Percentiles rank a stretch among this genome's conserved stretches.
phyloP scores from a whole-genome alignment of 129 eudicot genomes.

The Centrapalus pauciflorus region DNA sequence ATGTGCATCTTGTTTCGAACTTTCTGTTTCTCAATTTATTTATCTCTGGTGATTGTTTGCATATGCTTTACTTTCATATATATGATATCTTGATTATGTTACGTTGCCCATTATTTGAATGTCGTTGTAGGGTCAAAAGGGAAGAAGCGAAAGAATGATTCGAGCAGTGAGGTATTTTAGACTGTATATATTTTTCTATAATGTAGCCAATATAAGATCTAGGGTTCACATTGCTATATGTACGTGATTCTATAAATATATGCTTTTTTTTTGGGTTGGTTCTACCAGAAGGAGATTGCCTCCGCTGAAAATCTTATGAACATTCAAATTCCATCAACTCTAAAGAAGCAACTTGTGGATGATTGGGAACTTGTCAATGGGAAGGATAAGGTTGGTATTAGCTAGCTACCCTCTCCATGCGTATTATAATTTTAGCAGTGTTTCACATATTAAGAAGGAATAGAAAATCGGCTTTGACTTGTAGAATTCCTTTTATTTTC shows the following conservation, averaged over 20 bases:
- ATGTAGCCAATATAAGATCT: neutral
- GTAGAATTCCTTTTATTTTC: neutral
- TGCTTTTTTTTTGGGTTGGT: neutral
- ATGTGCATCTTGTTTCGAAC: conserved; percentile 3
- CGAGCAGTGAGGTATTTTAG: conserved; percentile 60
- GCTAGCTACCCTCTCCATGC: neutral
- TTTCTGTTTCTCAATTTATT: conserved; percentile 2
- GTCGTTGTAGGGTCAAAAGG: conserved; percentile 59
- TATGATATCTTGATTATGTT: neutral
- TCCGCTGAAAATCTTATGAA: conserved; percentile 49
- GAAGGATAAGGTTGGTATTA: conserved; percentile 61
- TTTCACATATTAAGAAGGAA: neutral
- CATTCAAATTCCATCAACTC: conserved; percentile 65
- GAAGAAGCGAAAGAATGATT: conserved; percentile 78
- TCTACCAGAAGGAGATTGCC: conserved; percentile 51
- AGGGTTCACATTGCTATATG: conserved; percentile 7
- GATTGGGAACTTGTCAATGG: conserved; percentile 75
- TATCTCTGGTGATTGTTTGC: conserved; percentile 5
- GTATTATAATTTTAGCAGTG: neutral
- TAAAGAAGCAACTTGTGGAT: conserved; percentile 83
- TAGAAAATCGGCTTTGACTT: neutral
- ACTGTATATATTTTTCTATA: neutral
- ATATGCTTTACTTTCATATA: neutral
- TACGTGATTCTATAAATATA: neutral
- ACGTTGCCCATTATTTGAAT: neutral